Conservation (phyloP, 176 grass and related monocot genomes). For the barley (Hordeum vulgare) region MorexV3_pseudomolecules_assembly NC_058519.1:16991169-16991668, state of each 20-base stretch:
- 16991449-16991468: not conserved
- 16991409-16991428: not conserved
- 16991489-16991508: not conserved
- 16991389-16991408: not conserved
- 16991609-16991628: not conserved
- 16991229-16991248: not conserved
- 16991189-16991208: not conserved
- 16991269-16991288: conserved; percentile 57
- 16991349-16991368: conserved; percentile 50
- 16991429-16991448: not conserved
- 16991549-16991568: not conserved
- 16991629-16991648: not conserved
- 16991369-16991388: not conserved
- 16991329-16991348: conserved; percentile 86
- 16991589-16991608: not conserved
- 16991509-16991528: not conserved
- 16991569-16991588: not conserved
- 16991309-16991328: conserved; percentile 83
- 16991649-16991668: not conserved
- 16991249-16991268: conserved; percentile 31
- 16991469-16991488: not conserved
- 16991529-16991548: not conserved
- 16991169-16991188: not conserved
- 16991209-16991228: not conserved
- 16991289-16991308: conserved; percentile 73